Evolutionary conservation across 2,329 filamentous ascomycete genomes (phyloP), one percentile per base, ranked within the genome.

Genomic region (Ampelomyces quisqualis): DNA sequence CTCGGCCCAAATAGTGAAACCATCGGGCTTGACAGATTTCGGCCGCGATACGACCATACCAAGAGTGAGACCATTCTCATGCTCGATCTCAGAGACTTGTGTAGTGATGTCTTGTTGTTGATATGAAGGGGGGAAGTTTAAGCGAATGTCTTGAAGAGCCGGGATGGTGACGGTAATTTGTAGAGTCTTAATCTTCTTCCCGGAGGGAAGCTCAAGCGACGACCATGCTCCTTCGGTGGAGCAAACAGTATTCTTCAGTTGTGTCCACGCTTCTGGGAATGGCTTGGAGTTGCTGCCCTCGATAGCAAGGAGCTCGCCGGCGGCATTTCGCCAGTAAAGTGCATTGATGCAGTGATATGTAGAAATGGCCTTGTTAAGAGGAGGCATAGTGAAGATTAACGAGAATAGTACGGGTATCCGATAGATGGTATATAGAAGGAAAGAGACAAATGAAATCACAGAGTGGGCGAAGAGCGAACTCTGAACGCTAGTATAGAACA

Each of bases 311-410:
- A 64, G 43, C 17, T 53, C 45, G 24, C 54, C 58, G 15, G 52
- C 35, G 7, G 49, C 21, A 27, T 55, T 47, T 27, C 60, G 51
- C 53, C 57, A 62, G 49, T 61, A 64, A n/a, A 62, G 41, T 15
- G 49, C 56, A 23, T 60, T 54, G 38, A 63, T 50, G 40, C 44
- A 53, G 43, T 63, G 59, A 27, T 62, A 62, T 14, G 55, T 52
- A 19, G 57, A 57, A 20, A 55, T 45, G 26, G 58, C 58, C 39
- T 58, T 58, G 46, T 64, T 63, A 19, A 64, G 53, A 17, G 55
- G 50, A 40, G 57, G 38, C 54, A 62, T 62, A 42, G 29, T 58
- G 40, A 27, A 39, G 17, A 42, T 40, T 40, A 38, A 51, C 33
- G 37, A 38, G 26, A 47, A 33, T 7, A 31, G 15, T 28, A 26